phyloP scores from a whole-genome alignment of 495 filamentous ascomycete genomes.

The Platismatia glauca region DNA sequence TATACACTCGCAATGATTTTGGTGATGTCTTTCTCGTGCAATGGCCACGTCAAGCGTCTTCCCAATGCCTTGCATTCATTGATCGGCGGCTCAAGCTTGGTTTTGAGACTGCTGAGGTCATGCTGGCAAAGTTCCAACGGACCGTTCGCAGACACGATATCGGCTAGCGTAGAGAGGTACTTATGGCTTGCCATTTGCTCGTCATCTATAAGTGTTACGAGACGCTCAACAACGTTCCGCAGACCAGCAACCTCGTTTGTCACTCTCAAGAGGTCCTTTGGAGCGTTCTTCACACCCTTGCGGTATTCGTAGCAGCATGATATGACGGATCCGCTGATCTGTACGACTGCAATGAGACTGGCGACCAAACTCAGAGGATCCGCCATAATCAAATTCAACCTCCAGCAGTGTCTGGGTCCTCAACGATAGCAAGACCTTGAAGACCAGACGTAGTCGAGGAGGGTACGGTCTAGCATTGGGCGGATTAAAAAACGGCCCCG shows the following conservation, averaged over 20 bases:
- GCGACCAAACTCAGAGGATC: slow-evolving; percentile 7
- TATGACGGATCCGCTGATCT: slow-evolving; percentile 12
- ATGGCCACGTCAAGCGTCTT: slow-evolving; percentile 3
- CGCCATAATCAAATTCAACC: neutral
- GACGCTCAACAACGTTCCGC: neutral
- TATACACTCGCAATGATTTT: neutral
- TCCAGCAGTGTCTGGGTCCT: neutral
- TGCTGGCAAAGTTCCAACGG: neutral
- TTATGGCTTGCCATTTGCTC: neutral
- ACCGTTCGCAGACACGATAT: neutral
- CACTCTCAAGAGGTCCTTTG: neutral
- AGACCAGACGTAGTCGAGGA: neutral
- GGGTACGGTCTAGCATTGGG: neutral
- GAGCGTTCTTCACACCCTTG: neutral
- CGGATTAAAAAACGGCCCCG: no score
- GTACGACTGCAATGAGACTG: slow-evolving; percentile 10
- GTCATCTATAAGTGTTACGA: neutral
- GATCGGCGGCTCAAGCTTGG: neutral
- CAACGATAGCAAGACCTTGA: neutral
- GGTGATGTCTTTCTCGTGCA: neutral
- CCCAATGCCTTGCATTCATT: slow-evolving; percentile 3
- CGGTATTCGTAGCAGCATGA: slow-evolving; percentile 17
- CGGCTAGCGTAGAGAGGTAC: neutral
- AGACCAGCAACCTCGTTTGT: neutral
- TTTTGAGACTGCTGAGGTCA: neutral